These are phyloP conservation scores for Ustilago esculenta DNA, from an alignment of 1,284 basidiomycete species.

Conservation along the genomic window DNA sequence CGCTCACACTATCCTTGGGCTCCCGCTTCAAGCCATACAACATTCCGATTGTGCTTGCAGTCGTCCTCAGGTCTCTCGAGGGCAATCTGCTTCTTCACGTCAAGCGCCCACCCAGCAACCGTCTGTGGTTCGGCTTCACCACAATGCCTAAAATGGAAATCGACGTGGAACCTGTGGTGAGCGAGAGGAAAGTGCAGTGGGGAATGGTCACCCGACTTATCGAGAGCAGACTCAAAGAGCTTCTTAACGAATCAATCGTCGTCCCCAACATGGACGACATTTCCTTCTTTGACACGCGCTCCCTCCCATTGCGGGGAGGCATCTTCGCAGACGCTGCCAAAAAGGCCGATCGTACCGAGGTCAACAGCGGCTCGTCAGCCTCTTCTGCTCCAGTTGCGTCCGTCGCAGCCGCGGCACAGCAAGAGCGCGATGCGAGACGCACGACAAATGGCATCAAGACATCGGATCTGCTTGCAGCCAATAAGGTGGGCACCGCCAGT, in stretches of 20 bases:
- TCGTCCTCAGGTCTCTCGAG: conserved; percentile 83
- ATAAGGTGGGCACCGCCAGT: conserved; percentile 23
- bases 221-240: conserved; percentile 85
- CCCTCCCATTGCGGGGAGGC: conserved; percentile 77
- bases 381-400: conserved; percentile 11
- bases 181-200: conserved; percentile 89
- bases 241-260: conserved; percentile 90
- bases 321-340: conserved; percentile 83
- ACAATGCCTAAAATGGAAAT: conserved; percentile 86
- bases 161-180: conserved; percentile 90
- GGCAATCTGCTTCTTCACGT: conserved; percentile 89
- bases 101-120: conserved; percentile 93
- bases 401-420: background rate
- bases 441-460: conserved; percentile 6
- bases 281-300: conserved; percentile 85
- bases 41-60: conserved; percentile 87
- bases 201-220: conserved; percentile 88
- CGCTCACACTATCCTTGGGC: conserved; percentile 80
- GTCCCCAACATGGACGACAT: conserved; percentile 98
- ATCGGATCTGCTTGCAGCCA: conserved; percentile 27
- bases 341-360: conserved; percentile 15
- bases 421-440: conserved; percentile 11
- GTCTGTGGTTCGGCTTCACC: conserved; percentile 99
- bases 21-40: conserved; percentile 83
- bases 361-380: too few species aligned